A percentile compares a stretch with the other conserved stretches of the same genome.
Evolutionary conservation across 1,139 yeast genomes (phyloP).

Genomic region (Geotrichum aggregatum): DNA sequence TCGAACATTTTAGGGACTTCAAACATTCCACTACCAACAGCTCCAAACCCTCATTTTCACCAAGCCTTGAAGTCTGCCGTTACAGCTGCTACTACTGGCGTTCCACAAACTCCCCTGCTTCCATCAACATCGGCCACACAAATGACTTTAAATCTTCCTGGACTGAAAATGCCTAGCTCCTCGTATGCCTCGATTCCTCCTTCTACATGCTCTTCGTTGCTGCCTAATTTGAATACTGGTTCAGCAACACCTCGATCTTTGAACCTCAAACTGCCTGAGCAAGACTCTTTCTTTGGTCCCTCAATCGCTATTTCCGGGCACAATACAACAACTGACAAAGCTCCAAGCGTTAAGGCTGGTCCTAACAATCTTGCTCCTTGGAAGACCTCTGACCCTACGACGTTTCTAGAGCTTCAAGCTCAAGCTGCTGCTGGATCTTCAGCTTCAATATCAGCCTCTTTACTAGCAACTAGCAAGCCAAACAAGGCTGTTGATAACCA

Average conservation of each 20-base stretch:
- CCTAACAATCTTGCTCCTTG: background rate
- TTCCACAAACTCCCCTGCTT: slow-evolving; percentile 6
- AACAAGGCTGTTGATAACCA: background rate
- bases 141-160: background rate
- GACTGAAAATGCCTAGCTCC: background rate
- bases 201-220: background rate
- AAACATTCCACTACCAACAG: slow-evolving; percentile 6
- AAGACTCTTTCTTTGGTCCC: background rate
- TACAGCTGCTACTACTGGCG: slow-evolving; percentile 5
- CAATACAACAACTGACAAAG: background rate
- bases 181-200: background rate
- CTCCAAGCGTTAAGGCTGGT: no score
- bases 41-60: slow-evolving; percentile 9
- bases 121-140: background rate
- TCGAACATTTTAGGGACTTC: no score
- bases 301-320: background rate
- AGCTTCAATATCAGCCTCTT: slow-evolving; percentile 1
- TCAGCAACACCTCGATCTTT: background rate
- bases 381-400: background rate
- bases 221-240: background rate
- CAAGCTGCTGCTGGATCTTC: slow-evolving; percentile 1
- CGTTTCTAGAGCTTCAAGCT: slow-evolving; percentile 2
- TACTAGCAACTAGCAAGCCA: background rate
- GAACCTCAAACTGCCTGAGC: background rate
- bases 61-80: background rate